Evolutionary conservation across 305 asterid species (phyloP).

Genomic region (Rubia tinctorum): DNA sequence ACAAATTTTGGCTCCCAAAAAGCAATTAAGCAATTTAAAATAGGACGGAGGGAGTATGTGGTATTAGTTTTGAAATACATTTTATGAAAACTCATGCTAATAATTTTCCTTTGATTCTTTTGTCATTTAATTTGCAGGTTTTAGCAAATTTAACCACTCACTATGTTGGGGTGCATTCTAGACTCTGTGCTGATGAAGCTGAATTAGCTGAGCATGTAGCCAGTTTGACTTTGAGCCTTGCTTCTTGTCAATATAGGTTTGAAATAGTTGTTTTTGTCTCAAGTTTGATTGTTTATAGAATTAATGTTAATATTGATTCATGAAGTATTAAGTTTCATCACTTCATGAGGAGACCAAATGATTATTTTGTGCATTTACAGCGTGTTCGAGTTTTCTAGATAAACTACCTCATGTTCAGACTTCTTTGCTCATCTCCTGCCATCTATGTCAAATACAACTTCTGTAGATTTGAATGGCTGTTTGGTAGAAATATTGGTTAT

Average conservation of each 20-base stretch:
- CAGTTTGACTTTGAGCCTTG: constrained; percentile 88
- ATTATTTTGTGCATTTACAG: background rate
- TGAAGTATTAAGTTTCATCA: background rate
- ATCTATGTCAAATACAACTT: background rate
- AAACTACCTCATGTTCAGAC: background rate
- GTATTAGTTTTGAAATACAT: background rate
- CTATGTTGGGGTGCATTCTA: constrained; percentile 64
- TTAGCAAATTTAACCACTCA: constrained; percentile 68
- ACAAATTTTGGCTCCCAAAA: no score
- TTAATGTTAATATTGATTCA: constrained; percentile 1
- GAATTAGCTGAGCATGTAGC: no score
- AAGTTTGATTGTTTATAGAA: background rate
- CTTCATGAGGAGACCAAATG: background rate
- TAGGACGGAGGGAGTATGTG: no score
- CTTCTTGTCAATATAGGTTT: constrained; percentile 89
- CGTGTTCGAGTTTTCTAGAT: background rate
- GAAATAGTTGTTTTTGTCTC: constrained; percentile 9
- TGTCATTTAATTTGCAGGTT: constrained; percentile 41
- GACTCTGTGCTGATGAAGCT: constrained; percentile 89
- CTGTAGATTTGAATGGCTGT: background rate
- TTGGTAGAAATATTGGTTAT: background rate
- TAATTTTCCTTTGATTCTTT: background rate
- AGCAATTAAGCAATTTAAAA: no score
- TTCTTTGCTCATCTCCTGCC: background rate
- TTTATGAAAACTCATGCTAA: constrained; percentile 1